phyloP scores from a whole-genome alignment of 805 yeast species.

The Soucietia sequanensis region DNA sequence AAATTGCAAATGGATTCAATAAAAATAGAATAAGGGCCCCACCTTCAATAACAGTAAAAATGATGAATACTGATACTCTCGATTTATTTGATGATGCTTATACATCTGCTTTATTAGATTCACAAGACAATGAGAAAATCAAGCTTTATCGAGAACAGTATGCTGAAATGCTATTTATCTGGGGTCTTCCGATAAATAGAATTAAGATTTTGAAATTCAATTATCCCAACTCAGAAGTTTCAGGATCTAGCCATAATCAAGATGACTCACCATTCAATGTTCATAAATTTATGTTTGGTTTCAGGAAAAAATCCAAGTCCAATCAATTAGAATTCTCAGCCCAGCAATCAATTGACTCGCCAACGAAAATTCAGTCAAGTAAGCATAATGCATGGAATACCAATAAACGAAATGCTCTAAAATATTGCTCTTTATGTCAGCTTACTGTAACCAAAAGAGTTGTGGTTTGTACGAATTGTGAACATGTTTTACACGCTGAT shows the following conservation, averaged over 20 bases:
- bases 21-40: conserved; percentile 18
- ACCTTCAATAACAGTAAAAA: conserved; percentile 42
- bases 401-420: conserved; percentile 18
- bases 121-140: conserved; percentile 36
- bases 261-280: conserved; percentile 23
- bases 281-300: conserved; percentile 36
- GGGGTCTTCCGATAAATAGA: conserved; percentile 84
- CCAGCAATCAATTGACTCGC: conserved; percentile 22
- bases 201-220: conserved; percentile 76
- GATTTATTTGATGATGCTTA: conserved; percentile 46
- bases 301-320: conserved; percentile 17
- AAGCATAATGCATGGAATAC: conserved; percentile 32
- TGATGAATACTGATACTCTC: conserved; percentile 43
- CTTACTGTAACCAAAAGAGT: conserved; percentile 57
- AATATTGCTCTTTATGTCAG: conserved; percentile 67
- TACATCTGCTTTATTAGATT: conserved; percentile 38
- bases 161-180: conserved; percentile 70
- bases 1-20: too few species aligned
- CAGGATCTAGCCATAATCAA: conserved; percentile 8
- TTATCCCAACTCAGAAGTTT: conserved; percentile 25
- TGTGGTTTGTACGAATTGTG: conserved; percentile 70
- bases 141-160: conserved; percentile 59
- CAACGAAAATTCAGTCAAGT: conserved; percentile 22
- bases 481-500: conserved; percentile 71
- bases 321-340: conserved; percentile 9